These are phyloP conservation scores for Cystoderma amianthinum DNA, from an alignment of 768 basidiomycete genomes.

Conservation along the genomic window DNA sequence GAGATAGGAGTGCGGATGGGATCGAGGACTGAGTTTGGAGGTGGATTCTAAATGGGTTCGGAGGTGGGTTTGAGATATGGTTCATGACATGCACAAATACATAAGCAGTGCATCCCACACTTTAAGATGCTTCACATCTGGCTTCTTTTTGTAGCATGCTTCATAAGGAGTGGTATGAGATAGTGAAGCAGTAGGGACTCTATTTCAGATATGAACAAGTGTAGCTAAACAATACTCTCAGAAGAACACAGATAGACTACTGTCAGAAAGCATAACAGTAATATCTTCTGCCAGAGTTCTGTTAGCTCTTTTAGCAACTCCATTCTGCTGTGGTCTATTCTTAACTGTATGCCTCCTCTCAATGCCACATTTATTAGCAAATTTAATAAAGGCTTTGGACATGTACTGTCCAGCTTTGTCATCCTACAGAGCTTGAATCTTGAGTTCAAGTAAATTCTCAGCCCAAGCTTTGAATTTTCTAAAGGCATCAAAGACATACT, in stretches of 20 bases:
- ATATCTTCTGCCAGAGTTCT: slow-evolving; percentile 22
- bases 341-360: slow-evolving; percentile 12
- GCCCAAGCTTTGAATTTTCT: slow-evolving; percentile 22
- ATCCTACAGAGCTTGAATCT: slow-evolving; percentile 15
- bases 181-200: slow-evolving; percentile 8
- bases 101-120: slow-evolving; percentile 11
- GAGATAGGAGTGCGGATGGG: too few relatives aligned
- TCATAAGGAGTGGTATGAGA: slow-evolving; percentile 9
- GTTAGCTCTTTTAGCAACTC: slow-evolving; percentile 31
- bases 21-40: too few relatives aligned
- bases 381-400: slow-evolving; percentile 10
- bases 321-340: slow-evolving; percentile 32
- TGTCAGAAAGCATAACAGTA: slow-evolving; percentile 17
- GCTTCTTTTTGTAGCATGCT: slow-evolving; percentile 10
- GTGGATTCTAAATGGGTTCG: too few relatives aligned
- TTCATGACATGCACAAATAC: slow-evolving; percentile 9
- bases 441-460: slow-evolving; percentile 16
- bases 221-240: slow-evolving; percentile 13
- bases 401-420: slow-evolving; percentile 26
- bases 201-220: slow-evolving; percentile 13
- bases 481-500: slow-evolving; percentile 16
- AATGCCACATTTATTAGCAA: slow-evolving; percentile 16
- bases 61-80: too few relatives aligned
- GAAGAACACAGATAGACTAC: slow-evolving; percentile 12
- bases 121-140: slow-evolving; percentile 9